A percentile compares a stretch with the other conserved stretches of the same genome.
phyloP scores from a whole-genome alignment of 495 filamentous ascomycete genomes.

The Xylaria curta region DNA sequence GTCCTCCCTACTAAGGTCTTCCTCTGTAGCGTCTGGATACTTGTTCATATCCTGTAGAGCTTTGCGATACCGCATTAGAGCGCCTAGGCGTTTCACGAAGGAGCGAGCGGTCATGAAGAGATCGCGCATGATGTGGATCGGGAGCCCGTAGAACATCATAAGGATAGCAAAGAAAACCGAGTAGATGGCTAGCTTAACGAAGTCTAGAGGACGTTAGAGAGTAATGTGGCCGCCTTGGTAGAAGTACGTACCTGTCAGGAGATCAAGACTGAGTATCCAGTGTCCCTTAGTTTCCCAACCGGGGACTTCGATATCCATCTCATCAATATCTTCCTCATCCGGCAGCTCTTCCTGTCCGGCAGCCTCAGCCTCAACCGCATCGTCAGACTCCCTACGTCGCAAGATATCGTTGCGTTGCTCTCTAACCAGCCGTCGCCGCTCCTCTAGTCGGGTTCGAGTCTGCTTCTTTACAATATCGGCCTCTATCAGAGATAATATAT shows the following conservation, averaged over 20 bases:
- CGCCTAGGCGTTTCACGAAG: constrained; percentile 83
- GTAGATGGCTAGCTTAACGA: constrained; percentile 88
- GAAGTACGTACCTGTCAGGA: constrained; percentile 70
- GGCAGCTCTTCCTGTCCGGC: constrained; percentile 60
- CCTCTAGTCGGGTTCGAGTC: constrained; percentile 66
- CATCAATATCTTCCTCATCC: constrained; percentile 80
- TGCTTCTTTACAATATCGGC: constrained; percentile 75
- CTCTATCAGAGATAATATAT: constrained; percentile 80
- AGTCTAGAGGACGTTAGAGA: constrained; percentile 62
- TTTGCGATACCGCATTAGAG: constrained; percentile 86
- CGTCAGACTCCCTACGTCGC: constrained; percentile 62
- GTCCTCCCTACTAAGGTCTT: constrained; percentile 84
- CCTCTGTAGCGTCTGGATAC: constrained; percentile 89
- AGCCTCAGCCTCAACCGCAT: constrained; percentile 48
- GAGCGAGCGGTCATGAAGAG: constrained; percentile 91
- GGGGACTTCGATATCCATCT: constrained; percentile 90
- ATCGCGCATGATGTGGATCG: constrained; percentile 95
- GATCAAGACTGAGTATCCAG: constrained; percentile 88
- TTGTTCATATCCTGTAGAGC: constrained; percentile 89
- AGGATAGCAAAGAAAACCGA: constrained; percentile 91
- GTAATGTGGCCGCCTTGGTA: neutral
- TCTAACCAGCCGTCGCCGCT: constrained; percentile 61
- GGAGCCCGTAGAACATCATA: constrained; percentile 90
- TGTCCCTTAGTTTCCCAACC: constrained; percentile 97
- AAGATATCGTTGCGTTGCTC: constrained; percentile 69